Percentiles rank a stretch among this genome's conserved stretches.
Evolutionary conservation across 345 rosid species (phyloP).

Genomic region (Eucalyptus sp.): DNA sequence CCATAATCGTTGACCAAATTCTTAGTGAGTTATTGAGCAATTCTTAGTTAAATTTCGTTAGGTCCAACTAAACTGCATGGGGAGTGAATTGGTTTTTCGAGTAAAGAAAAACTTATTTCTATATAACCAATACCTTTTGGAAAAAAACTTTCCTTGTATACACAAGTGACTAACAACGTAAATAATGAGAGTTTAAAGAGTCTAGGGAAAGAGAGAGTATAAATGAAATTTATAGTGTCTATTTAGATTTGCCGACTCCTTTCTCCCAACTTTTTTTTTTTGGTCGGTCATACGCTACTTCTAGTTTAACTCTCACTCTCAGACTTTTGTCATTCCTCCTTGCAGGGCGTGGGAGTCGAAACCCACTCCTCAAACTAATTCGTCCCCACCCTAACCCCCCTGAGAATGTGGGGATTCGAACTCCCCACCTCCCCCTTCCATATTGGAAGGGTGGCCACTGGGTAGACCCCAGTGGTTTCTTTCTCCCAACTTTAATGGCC

Average conservation of each 20-base stretch:
- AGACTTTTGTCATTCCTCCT: too few relatives aligned
- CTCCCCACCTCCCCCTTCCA: too few relatives aligned
- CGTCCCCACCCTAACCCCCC: too few relatives aligned
- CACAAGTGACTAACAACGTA: not conserved
- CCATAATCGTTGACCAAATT: not conserved
- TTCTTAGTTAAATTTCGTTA: not conserved
- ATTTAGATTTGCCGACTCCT: not conserved
- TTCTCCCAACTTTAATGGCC: not conserved
- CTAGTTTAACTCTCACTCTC: too few relatives aligned
- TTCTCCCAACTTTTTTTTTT: not conserved
- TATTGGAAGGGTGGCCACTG: too few relatives aligned
- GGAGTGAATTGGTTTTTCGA: not conserved
- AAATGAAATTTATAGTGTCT: not conserved
- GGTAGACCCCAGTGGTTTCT: too few relatives aligned
- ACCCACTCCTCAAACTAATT: too few relatives aligned
- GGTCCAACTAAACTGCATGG: not conserved
- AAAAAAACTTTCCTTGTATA: not conserved
- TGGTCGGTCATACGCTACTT: too few relatives aligned
- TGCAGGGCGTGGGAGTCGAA: too few relatives aligned
- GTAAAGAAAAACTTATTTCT: not conserved
- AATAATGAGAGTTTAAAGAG: not conserved
- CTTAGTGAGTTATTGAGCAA: not conserved
- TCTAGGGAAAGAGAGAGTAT: not conserved
- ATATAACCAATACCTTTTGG: not conserved
- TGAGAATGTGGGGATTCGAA: too few relatives aligned